Evolutionary conservation across 805 yeast genomes (phyloP), one percentile per base, ranked within the genome.

Genomic region (Starmerella bombicola): DNA sequence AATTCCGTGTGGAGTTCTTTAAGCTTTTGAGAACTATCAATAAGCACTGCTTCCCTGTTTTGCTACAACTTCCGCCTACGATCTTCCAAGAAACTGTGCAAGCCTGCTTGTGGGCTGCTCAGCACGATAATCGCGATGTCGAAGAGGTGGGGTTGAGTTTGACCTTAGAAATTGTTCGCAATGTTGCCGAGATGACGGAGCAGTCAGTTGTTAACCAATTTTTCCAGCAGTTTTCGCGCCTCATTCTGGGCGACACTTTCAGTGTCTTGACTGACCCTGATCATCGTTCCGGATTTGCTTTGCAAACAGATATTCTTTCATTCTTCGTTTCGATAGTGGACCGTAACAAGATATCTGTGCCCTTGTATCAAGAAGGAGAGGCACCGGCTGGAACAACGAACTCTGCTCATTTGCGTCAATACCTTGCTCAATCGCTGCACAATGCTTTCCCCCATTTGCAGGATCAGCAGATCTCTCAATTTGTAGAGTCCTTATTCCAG

Each of bases 101-200:
- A 63, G 93, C 97, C 2, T 86, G 94, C 34, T 68, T 91, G 55
- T 91, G 99, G 99, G 96, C 97, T 0, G 82, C 91, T 61, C 88
- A 91, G 63, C 99, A 91, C 61, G 91, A 86, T 56, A 86, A 91
- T 62, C 76, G 97, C 60, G 97, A 88, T 41, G 96, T 91, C 41
- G 98, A 91, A 62, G 86, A 80, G 48, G 78, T 78, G 41, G 99
- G 98, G 21, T 71, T 91, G 52, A 73, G 78, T 30, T 70, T 91
- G 49, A 82, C 91, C 25, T 69, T 80, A 42, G 96, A 88, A 56
- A 68, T 91, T 47, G 69, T 88, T 45, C 76, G 74, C 51, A 91
- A 91, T 59, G 86, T 91, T 51, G 88, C 85, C 49, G 74, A 71
- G 40, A 66, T 82, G 49, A 47, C 47, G 18, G 69, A 70, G 48